Conservation (phyloP, 139 green algal genomes). For the Micractinium conductrix region DNA sequence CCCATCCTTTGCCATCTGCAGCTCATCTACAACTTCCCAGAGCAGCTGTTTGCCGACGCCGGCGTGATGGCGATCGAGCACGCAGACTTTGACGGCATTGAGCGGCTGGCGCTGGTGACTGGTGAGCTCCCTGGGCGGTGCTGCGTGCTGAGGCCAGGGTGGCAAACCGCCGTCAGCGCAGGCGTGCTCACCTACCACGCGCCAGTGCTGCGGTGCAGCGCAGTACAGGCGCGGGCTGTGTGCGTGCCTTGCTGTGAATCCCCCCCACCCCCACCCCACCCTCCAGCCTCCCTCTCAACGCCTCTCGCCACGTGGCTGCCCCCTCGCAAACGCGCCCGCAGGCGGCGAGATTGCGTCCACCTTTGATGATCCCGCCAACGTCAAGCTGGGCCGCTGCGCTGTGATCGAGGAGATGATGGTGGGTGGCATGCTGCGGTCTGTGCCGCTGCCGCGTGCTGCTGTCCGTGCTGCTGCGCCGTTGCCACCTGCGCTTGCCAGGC, state of each 20-base stretch:
- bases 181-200: too few species aligned
- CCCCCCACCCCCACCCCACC: too few species aligned
- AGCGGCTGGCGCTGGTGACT: slow-evolving; percentile 96
- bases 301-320: not conserved
- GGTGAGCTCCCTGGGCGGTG: slow-evolving; percentile 10
- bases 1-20: slow-evolving; percentile 44
- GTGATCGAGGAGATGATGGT: slow-evolving; percentile 98
- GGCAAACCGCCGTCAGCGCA: not conserved
- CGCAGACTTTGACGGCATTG: slow-evolving; percentile 95
- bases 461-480: too few species aligned
- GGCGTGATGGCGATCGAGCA: slow-evolving; percentile 87
- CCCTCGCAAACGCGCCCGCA: slow-evolving; percentile 18
- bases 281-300: not conserved
- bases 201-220: too few species aligned
- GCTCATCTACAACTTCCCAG: slow-evolving; percentile 99
- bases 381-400: slow-evolving; percentile 91
- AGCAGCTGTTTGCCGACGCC: slow-evolving; percentile 92
- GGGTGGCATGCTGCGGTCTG: not conserved
- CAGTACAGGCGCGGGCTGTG: too few species aligned
- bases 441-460: too few species aligned
- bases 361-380: slow-evolving; percentile 87
- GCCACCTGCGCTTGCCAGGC: not conserved
- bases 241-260: not conserved
- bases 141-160: not conserved
- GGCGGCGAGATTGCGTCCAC: slow-evolving; percentile 97